Conservation (phyloP, 2,329 filamentous ascomycete species). For the Colletotrichum lupini region DNA sequence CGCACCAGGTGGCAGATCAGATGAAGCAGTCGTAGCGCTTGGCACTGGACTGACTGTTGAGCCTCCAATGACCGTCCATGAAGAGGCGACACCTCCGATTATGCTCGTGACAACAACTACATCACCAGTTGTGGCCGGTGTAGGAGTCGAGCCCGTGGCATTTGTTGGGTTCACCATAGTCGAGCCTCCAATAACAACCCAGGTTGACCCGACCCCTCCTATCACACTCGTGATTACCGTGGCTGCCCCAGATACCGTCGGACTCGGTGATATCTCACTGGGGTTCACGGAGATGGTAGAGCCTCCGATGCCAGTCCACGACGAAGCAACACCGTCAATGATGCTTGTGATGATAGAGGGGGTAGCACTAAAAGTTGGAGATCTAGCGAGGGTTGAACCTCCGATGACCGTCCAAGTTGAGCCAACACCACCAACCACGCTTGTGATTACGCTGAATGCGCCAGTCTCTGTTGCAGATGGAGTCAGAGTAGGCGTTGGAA, state of each 20-base stretch:
- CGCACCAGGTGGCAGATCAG: not conserved
- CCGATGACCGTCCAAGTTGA: not conserved
- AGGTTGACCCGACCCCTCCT: not conserved
- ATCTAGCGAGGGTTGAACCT: not conserved
- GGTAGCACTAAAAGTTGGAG: not conserved
- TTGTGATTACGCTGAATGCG: slow-evolving; percentile 1
- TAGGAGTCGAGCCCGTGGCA: not conserved
- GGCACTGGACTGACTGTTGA: not conserved
- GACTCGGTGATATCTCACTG: not conserved
- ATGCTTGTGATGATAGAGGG: slow-evolving; percentile 1
- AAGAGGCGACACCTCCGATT: not conserved
- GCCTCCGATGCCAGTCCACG: not conserved
- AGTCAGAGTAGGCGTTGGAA: not conserved
- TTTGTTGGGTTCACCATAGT: not conserved
- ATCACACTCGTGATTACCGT: slow-evolving; percentile 13
- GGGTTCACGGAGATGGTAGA: not conserved
- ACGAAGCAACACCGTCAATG: not conserved
- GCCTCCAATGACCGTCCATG: slow-evolving; percentile 7
- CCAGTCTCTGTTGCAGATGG: not conserved
- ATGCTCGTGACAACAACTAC: not conserved
- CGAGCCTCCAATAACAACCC: not conserved
- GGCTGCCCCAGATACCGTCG: not conserved
- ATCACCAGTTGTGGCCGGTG: not conserved
- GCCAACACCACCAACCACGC: not conserved
- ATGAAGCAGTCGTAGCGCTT: not conserved